A percentile compares a stretch with the other conserved stretches of the same genome.
These are phyloP conservation scores for Yamadazyma nakazawae DNA, from an alignment of 805 yeast genomes.

Conservation along the genomic window DNA sequence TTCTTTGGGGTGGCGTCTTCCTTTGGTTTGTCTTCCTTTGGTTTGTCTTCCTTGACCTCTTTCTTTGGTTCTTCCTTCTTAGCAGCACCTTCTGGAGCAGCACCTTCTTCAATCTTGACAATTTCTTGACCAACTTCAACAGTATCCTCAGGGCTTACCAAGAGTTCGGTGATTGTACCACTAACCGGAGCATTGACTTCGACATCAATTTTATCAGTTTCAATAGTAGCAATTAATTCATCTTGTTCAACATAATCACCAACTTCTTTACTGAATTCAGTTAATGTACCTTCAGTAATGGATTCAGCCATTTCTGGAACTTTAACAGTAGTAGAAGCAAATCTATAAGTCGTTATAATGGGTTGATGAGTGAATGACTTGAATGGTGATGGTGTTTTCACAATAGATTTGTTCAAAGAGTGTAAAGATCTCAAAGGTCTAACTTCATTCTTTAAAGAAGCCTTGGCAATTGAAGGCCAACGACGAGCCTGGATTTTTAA, in stretches of 20 bases:
- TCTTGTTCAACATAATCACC: conserved; percentile 87
- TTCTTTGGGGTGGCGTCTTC: conserved; percentile 11
- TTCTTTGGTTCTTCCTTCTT: conserved; percentile 31
- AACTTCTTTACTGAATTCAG: conserved; percentile 61
- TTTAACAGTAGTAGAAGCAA: conserved; percentile 55
- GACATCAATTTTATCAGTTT: conserved; percentile 97
- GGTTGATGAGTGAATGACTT: conserved; percentile 4
- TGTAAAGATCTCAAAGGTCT: conserved; percentile 7
- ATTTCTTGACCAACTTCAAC: conserved; percentile 95
- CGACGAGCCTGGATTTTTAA: conserved; percentile 13
- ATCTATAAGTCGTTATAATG: conserved; percentile 25
- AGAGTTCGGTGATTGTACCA: conserved; percentile 83
- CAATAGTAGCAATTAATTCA: conserved; percentile 93
- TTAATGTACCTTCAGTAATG: conserved; percentile 91
- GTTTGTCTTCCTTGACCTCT: conserved; percentile 16
- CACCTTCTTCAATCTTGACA: conserved; percentile 79
- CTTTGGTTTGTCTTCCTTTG: conserved; percentile 17
- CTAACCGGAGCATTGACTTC: conserved; percentile 93
- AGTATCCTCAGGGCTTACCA: conserved; percentile 84
- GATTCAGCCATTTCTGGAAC: conserved; percentile 99
- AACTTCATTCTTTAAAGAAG: not conserved
- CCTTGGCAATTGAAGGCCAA: conserved; percentile 11
- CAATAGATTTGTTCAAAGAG: not conserved
- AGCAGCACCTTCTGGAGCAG: conserved; percentile 54
- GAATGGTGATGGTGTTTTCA: not conserved